These are phyloP conservation scores for Penicillium flavigenum DNA, from an alignment of 495 filamentous ascomycete genomes.

Conservation along the genomic window DNA sequence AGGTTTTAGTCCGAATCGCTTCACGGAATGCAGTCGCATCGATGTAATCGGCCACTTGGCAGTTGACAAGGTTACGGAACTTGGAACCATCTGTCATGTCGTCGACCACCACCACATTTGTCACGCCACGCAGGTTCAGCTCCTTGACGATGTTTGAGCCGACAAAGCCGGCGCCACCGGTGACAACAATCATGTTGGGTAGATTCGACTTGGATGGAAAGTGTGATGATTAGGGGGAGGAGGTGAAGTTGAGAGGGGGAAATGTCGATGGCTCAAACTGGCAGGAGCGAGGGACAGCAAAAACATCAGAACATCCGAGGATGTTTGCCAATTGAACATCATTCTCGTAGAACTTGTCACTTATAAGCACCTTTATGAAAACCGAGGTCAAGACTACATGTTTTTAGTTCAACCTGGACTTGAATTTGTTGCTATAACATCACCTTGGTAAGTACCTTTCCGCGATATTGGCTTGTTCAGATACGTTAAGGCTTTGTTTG, in stretches of 20 bases:
- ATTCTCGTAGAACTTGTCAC: no score
- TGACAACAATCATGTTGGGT: slow-evolving; percentile 3
- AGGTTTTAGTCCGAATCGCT: background rate
- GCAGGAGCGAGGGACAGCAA: background rate
- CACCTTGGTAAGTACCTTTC: no score
- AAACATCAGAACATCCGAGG: no score
- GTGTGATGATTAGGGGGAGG: background rate
- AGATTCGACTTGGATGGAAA: background rate
- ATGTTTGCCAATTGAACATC: no score
- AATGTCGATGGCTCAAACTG: background rate
- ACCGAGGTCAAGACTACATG: no score
- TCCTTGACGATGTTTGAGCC: slow-evolving; percentile 10
- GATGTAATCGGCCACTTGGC: slow-evolving; percentile 2
- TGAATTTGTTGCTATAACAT: no score
- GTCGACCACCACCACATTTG: slow-evolving; percentile 5
- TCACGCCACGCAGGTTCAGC: slow-evolving; percentile 1
- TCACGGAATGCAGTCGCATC: background rate
- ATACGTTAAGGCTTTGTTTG: no score
- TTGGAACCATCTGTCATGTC: slow-evolving; percentile 7
- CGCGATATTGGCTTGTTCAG: no score
- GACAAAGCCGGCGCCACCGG: slow-evolving; percentile 5
- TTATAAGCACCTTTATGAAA: no score
- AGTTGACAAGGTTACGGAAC: slow-evolving; percentile 7
- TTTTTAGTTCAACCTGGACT: no score
- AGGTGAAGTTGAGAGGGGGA: background rate